Evolutionary conservation across 2,329 filamentous ascomycete species (phyloP).

Genomic region (Gaeumannomyces tritici): DNA sequence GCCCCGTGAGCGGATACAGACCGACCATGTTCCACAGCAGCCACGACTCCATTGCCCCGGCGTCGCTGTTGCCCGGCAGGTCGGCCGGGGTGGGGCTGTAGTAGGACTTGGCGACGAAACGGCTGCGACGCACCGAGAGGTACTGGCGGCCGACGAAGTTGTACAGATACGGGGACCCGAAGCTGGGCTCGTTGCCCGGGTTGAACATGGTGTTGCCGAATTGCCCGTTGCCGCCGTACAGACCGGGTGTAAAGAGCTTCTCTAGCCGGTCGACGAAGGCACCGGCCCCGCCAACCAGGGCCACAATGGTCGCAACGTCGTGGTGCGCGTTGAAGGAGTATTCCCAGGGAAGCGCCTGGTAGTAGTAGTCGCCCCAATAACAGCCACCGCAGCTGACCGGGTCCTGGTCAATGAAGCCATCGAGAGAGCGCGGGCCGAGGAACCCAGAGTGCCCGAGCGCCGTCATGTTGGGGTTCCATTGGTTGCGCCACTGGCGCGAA

Average conservation of each 20-base stretch:
- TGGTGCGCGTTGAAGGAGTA: constrained; percentile 62
- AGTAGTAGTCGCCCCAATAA: constrained; percentile 51
- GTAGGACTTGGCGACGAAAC: constrained; percentile 48
- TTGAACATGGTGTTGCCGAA: constrained; percentile 36
- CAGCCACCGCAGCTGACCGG: constrained; percentile 52
- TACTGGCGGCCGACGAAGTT: constrained; percentile 56
- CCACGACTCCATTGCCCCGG: constrained; percentile 65
- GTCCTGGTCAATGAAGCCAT: constrained; percentile 31
- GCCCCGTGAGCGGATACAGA: constrained; percentile 57
- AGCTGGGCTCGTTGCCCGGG: constrained; percentile 54
- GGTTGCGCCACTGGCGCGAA: constrained; percentile 61
- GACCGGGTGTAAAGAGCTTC: constrained; percentile 46
- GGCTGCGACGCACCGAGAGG: constrained; percentile 47
- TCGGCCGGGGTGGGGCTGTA: constrained; percentile 46
- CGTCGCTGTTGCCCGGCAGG: constrained; percentile 61
- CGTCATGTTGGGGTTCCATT: constrained; percentile 52
- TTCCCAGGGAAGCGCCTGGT: constrained; percentile 53
- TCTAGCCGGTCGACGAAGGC: constrained; percentile 50
- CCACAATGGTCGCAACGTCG: constrained; percentile 47
- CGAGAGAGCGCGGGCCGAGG: constrained; percentile 45
- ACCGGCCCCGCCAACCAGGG: constrained; percentile 39
- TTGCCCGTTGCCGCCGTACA: constrained; percentile 25
- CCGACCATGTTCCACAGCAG: constrained; percentile 61
- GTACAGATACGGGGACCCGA: constrained; percentile 60
- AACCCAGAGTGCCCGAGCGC: constrained; percentile 56